Evolutionary conservation across 371 early-diverging fungal genomes (phyloP), one percentile per base, ranked within the genome.

Genomic region (Apophysomyces sp.): DNA sequence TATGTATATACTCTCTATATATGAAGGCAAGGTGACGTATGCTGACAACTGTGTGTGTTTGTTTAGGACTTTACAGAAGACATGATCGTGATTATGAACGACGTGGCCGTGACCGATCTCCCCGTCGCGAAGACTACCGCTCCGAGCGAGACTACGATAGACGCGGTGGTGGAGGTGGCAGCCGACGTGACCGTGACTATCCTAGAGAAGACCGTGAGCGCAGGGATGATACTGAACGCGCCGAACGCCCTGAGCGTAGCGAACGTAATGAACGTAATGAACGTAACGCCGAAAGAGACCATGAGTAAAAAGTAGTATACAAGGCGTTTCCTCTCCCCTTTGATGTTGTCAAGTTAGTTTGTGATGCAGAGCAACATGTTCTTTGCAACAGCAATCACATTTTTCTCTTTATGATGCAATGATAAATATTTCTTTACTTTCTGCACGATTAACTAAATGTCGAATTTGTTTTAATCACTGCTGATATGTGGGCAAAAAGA

Each of bases 61-160:
- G 0, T 21, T 44, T 21, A 44, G 21, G 21, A 44, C 5, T 11
- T 44, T 44, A 34, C 37, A 49, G 59, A 57, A 59, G 65, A 39
- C 44, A 60, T 44, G 49, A 44, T 21, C 49, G 61, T 31, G 60
- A 66, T 53, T 60, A 61, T 66, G 66, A 66, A 26, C 66, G 66
- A n/a, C 52, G 66, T 13, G 55, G 41, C 11, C 53, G 51, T 21
- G 49, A 44, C 21, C 49, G 49, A 44, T 44, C 49, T 11, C 49
- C 49, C 44, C 62, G 58, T 5, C 58, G 58, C 24, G 58, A 58
- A 26, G 37, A 44, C 49, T 44, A 58, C 18, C 57, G 57, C 41
- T 40, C 40, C n/a, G 41, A 57, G 11, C 37, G 55, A 31, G 61
- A 66, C 40, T 44, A 44, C 11, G 49, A 44, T 44, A 57, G 59